Evolutionary conservation across 352 stramenopile species (phyloP).

Genomic region (Pythium vanterpoolii): DNA sequence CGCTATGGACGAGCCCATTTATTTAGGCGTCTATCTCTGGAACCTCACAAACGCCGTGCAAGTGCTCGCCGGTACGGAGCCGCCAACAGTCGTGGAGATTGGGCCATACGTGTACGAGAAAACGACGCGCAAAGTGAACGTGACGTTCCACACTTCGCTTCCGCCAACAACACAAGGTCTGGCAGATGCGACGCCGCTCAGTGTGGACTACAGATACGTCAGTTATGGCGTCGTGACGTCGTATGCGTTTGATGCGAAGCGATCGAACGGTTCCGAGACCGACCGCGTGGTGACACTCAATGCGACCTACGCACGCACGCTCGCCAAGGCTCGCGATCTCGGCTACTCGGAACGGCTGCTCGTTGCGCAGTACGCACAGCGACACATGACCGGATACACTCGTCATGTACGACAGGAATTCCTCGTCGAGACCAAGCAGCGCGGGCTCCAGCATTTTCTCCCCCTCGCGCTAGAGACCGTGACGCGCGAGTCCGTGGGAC

Average conservation of each 20-base stretch:
- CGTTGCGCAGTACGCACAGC: constrained; percentile 56
- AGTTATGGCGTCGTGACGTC: constrained; percentile 45
- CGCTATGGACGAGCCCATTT: constrained; percentile 48
- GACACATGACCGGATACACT: constrained; percentile 38
- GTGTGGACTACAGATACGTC: constrained; percentile 32
- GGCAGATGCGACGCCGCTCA: background rate
- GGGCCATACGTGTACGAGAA: constrained; percentile 74
- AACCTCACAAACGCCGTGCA: constrained; percentile 62
- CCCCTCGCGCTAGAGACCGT: constrained; percentile 31
- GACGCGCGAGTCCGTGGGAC: constrained; percentile 31
- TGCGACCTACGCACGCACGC: constrained; percentile 46
- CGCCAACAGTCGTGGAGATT: constrained; percentile 42
- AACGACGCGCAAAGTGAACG: constrained; percentile 49
- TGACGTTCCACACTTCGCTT: constrained; percentile 30
- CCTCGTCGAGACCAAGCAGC: constrained; percentile 56
- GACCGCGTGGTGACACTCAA: constrained; percentile 59
- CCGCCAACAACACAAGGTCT: background rate
- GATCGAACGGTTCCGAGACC: constrained; percentile 61
- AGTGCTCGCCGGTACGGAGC: constrained; percentile 28
- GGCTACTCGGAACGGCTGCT: constrained; percentile 59
- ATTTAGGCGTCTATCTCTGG: constrained; percentile 64
- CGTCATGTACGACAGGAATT: constrained; percentile 43
- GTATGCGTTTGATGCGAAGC: constrained; percentile 41
- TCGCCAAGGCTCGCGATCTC: constrained; percentile 40
- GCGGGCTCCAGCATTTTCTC: constrained; percentile 44